Conservation (phyloP, 1,139 yeast genomes). For the Yarrowia galli region DNA sequence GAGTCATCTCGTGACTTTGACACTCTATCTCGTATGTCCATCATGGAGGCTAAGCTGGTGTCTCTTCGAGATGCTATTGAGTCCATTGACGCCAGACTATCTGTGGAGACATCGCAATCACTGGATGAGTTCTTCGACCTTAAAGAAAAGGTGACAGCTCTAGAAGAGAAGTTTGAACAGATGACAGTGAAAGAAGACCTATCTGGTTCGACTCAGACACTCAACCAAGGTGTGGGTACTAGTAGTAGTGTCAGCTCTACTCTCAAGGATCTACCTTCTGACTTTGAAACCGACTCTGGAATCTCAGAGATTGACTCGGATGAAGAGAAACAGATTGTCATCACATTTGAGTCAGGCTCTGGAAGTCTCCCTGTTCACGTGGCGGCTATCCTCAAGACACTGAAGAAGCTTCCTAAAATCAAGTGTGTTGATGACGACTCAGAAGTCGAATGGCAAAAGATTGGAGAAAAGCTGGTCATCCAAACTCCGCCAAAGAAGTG, state of each 20-base stretch:
- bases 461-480: constrained; percentile 10
- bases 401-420: constrained; percentile 8
- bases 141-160: background rate
- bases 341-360: constrained; percentile 16
- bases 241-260: background rate
- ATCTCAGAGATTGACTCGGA: background rate
- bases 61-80: constrained; percentile 29
- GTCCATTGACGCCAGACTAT: constrained; percentile 10
- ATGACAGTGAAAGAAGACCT: constrained; percentile 1
- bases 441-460: constrained; percentile 15
- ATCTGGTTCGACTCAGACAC: constrained; percentile 6
- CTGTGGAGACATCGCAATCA: background rate
- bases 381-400: constrained; percentile 26
- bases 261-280: background rate
- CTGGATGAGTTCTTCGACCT: background rate
- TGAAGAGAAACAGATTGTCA: background rate
- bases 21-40: constrained; percentile 24
- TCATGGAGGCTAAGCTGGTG: constrained; percentile 23
- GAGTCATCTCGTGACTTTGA: constrained; percentile 26
- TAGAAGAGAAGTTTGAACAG: background rate
- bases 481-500: constrained; percentile 2
- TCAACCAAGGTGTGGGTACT: constrained; percentile 8
- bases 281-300: constrained; percentile 6
- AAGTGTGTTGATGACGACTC: constrained; percentile 11
- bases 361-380: constrained; percentile 24